A percentile compares a stretch with the other conserved stretches of the same genome.
These are phyloP conservation scores for Penicillium psychrosexuale DNA, from an alignment of 2,329 filamentous ascomycete genomes.

Conservation along the genomic window DNA sequence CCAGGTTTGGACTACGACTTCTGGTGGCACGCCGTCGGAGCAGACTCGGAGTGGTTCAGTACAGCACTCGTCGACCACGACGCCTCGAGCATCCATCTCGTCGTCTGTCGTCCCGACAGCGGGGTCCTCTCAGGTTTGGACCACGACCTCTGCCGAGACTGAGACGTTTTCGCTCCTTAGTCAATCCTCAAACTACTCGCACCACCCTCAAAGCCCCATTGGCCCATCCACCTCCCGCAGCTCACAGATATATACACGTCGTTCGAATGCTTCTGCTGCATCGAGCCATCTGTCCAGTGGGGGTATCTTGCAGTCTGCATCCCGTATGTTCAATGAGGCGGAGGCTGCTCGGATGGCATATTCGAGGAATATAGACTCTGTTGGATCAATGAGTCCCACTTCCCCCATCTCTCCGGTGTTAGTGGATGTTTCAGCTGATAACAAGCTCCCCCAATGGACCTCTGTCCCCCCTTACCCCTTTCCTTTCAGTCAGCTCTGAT, in stretches of 20 bases:
- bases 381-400: neutral
- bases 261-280: constrained; percentile 5
- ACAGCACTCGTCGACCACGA: constrained; percentile 1
- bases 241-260: neutral
- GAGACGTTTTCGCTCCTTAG: constrained; percentile 1
- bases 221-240: neutral
- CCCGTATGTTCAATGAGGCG: neutral
- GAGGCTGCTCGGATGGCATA: neutral
- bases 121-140: constrained; percentile 15
- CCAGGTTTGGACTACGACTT: constrained; percentile 12
- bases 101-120: neutral
- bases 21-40: neutral
- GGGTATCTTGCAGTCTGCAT: neutral
- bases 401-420: neutral
- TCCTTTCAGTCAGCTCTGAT: neutral
- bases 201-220: neutral
- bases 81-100: constrained; percentile 1
- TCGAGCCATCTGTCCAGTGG: constrained; percentile 6
- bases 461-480: neutral
- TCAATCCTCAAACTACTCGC: neutral
- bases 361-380: neutral
- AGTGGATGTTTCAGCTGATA: neutral
- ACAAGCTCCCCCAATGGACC: neutral
- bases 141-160: constrained; percentile 4
- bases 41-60: neutral